phyloP scores from a whole-genome alignment of 2,329 filamentous ascomycete genomes.

The Nigrospora osmanthi region DNA sequence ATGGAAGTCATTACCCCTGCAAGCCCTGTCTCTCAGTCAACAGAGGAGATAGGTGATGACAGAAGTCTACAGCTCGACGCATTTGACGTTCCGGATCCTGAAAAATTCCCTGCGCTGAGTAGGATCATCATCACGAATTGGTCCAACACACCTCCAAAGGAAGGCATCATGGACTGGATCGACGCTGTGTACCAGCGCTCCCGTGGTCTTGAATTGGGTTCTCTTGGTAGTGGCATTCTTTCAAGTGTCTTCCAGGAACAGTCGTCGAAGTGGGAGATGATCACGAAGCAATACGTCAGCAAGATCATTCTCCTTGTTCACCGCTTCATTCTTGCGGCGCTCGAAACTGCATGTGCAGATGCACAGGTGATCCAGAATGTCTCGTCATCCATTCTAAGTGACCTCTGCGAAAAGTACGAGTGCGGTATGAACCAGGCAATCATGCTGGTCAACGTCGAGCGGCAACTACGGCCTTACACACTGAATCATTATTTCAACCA shows the following conservation, averaged over 20 bases:
- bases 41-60: background rate
- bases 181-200: constrained; percentile 9
- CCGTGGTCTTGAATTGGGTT: constrained; percentile 15
- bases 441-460: constrained; percentile 18
- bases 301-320: constrained; percentile 18
- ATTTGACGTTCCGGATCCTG: background rate
- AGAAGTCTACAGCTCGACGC: background rate
- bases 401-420: constrained; percentile 13
- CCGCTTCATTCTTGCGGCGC: constrained; percentile 14
- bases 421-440: constrained; percentile 12
- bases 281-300: constrained; percentile 18
- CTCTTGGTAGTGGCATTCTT: constrained; percentile 11
- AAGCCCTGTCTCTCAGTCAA: background rate
- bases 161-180: constrained; percentile 16
- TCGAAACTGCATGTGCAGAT: constrained; percentile 12
- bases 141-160: background rate
- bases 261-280: constrained; percentile 18
- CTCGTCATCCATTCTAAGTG: constrained; percentile 11
- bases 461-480: constrained; percentile 18
- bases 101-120: constrained; percentile 1
- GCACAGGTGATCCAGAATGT: constrained; percentile 9
- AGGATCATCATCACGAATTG: background rate
- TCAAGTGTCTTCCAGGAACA: constrained; percentile 18
- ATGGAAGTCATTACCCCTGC: background rate
- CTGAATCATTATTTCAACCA: constrained; percentile 16